Conservation (phyloP, 2,329 filamentous ascomycete genomes). For the Calonectria pseudoturangicola region DNA sequence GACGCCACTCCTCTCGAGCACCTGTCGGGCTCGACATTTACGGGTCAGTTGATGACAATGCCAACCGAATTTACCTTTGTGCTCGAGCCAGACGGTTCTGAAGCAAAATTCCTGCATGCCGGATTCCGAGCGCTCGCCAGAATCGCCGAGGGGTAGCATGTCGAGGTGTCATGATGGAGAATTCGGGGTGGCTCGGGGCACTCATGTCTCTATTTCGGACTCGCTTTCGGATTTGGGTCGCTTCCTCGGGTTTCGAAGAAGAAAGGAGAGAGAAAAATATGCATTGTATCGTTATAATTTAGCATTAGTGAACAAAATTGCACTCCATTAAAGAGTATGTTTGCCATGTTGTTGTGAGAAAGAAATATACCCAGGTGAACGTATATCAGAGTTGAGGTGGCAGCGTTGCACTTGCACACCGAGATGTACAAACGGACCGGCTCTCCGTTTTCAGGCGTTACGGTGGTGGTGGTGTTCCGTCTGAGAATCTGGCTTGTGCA, state of each 20-base stretch:
- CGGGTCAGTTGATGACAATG: neutral
- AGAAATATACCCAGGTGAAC: neutral
- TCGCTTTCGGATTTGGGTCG: neutral
- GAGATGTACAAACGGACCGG: neutral
- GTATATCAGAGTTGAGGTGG: neutral
- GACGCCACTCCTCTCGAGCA: neutral
- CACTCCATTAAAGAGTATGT: neutral
- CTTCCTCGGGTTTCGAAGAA: neutral
- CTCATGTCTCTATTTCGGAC: neutral
- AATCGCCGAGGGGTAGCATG: neutral
- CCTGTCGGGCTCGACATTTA: constrained; percentile 7
- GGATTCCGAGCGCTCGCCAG: constrained; percentile 10
- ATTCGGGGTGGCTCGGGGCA: neutral
- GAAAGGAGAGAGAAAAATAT: neutral
- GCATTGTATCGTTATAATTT: neutral
- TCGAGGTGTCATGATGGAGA: neutral
- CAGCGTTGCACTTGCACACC: neutral
- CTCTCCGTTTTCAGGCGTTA: constrained; percentile 3
- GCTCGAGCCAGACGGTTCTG: neutral
- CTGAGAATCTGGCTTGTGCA: constrained; percentile 5
- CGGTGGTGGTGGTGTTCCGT: constrained; percentile 18
- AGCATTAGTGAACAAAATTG: neutral
- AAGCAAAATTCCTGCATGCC: neutral
- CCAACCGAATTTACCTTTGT: constrained; percentile 21
- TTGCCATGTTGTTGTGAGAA: neutral